phyloP scores from a whole-genome alignment of 2,329 filamentous ascomycete species.

The Dryadomyces quercus-mongolicae region DNA sequence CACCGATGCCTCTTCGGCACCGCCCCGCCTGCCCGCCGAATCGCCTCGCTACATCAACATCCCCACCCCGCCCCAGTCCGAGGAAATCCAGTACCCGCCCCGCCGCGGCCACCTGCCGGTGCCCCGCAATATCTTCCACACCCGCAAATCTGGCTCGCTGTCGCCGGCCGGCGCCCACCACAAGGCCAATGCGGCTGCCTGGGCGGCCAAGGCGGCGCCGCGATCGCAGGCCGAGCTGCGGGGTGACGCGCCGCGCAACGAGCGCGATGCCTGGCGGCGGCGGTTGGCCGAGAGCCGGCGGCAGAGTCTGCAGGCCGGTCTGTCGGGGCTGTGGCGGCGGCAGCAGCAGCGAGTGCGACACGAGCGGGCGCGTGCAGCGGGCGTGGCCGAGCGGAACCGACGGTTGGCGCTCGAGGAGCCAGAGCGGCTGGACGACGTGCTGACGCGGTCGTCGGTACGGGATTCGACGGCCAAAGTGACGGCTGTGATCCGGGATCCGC shows the following conservation, averaged over 20 bases:
- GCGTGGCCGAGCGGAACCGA: slow-evolving; percentile 34
- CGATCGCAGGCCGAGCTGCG: slow-evolving; percentile 30
- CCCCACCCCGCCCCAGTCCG: slow-evolving; percentile 62
- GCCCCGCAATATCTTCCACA: slow-evolving; percentile 67
- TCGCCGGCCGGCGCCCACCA: slow-evolving; percentile 14
- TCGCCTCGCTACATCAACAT: slow-evolving; percentile 81
- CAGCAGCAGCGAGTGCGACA: slow-evolving; percentile 34
- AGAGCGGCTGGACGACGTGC: slow-evolving; percentile 55
- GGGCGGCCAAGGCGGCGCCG: slow-evolving; percentile 48
- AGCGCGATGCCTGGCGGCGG: slow-evolving; percentile 50
- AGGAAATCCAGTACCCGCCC: slow-evolving; percentile 30
- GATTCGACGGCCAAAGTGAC: slow-evolving; percentile 35
- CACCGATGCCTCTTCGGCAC: slow-evolving; percentile 12
- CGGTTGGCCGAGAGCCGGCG: slow-evolving; percentile 62
- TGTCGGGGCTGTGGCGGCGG: slow-evolving; percentile 57
- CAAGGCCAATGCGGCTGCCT: slow-evolving; percentile 40
- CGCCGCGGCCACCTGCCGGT: slow-evolving; percentile 73
- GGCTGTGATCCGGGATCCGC: slow-evolving; percentile 46
- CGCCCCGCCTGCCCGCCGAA: slow-evolving; percentile 58
- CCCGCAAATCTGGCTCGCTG: slow-evolving; percentile 13
- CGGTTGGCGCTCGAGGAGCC: slow-evolving; percentile 44
- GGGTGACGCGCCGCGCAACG: slow-evolving; percentile 23
- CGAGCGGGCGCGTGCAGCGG: slow-evolving; percentile 15
- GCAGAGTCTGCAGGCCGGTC: slow-evolving; percentile 57
- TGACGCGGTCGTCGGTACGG: slow-evolving; percentile 59